Evolutionary conservation across 257 asterid species (phyloP), one percentile per base, ranked within the genome.

Genomic region (Solanum chiquidenum): DNA sequence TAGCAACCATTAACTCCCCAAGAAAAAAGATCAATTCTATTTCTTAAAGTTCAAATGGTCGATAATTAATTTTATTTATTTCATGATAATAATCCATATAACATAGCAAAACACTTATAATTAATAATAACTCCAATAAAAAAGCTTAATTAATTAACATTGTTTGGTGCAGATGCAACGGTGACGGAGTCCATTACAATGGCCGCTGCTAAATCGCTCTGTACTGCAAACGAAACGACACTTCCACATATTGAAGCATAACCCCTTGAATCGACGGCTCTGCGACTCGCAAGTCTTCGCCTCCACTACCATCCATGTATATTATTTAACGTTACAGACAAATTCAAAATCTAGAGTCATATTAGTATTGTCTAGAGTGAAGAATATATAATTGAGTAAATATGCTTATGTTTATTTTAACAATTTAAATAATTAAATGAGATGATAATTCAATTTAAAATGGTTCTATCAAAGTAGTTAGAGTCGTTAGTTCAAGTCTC

Each of bases 141-240:
- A 25, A 29, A 69, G 21, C 72, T 68, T 68, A 66, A 27, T 71
- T 60, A 37, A 29, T 71, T 66, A 93, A 88, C 95, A 93, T 21
- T 62, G 90, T 16, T n/a, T 88, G 77, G 86, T 88, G 89, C 92
- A 92, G 88, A 92, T 91, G 87, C 95, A 92, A 40, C 93, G 91
- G 88, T 89, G 95, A 60, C 93, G 93, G 33, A 93, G 42, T 16
- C 95, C 93, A 23, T 21, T 35, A 89, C 93, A 93, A 9, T 74
- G 3, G 9, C 91, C 94, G 12, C 88, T 90, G 33, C 86, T 2
- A 18, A 93, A 93, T 46, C 92, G 91, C 89, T 93, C 92, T 0
- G 72, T 88, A 83, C 86, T 86, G 87, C 93, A 93, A 83, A 93
- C 90, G 0, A 87, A 38, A 2, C 25, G 91, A 83, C 94, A 91